A percentile compares a stretch with the other conserved stretches of the same genome.
These are phyloP conservation scores for Magnolia kwangsiensis DNA, from an alignment of 164 flowering plant genomes.

Conservation along the genomic window DNA sequence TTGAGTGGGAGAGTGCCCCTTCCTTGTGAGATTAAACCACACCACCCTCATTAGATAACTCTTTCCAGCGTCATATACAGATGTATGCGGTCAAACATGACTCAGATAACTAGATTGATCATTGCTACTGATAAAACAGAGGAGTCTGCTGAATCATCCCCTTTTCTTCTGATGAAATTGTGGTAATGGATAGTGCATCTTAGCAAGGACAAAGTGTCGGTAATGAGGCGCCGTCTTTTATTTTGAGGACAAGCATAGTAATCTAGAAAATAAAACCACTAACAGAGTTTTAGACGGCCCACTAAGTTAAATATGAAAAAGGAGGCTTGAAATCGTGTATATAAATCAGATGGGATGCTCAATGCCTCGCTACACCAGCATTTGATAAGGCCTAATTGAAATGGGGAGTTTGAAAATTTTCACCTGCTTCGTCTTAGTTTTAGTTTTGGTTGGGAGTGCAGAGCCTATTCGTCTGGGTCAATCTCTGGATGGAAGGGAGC, in stretches of 20 bases:
- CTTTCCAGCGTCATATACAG: conserved; percentile 1
- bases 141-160: background rate
- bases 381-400: background rate
- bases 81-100: too few relatives aligned
- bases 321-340: background rate
- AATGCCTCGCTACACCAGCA: background rate
- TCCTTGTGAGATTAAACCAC: background rate
- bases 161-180: background rate
- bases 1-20: conserved; percentile 2
- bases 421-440: background rate
- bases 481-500: background rate
- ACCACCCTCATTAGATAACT: background rate
- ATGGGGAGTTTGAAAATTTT: background rate
- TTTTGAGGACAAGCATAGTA: background rate
- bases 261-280: background rate
- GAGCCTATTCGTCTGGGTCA: background rate
- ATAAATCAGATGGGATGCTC: background rate
- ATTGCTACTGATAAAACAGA: background rate
- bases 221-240: background rate
- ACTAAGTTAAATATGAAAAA: background rate
- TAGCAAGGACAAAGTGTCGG: background rate
- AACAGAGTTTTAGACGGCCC: background rate
- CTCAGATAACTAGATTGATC: too few relatives aligned
- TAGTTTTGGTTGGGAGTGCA: background rate
- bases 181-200: background rate